Conservation (phyloP, 768 basidiomycete genomes). For the Mycena venus region DNA sequence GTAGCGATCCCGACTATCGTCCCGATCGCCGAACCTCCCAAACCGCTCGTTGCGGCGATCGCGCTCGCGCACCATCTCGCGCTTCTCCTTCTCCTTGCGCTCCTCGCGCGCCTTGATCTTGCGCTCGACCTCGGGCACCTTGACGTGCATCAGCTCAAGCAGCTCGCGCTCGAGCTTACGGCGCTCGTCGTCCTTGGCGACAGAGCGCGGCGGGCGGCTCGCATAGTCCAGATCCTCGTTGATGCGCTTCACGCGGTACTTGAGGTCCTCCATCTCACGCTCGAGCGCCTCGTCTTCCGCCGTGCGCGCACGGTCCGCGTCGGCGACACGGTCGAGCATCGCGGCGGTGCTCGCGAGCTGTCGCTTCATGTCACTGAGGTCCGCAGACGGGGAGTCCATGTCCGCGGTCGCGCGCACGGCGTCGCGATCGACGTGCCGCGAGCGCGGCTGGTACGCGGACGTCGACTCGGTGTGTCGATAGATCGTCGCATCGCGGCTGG, state of each 20-base stretch:
- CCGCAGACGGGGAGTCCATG: slow-evolving; percentile 70
- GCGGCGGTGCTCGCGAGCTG: slow-evolving; percentile 83
- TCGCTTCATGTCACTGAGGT: slow-evolving; percentile 90
- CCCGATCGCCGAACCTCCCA: slow-evolving; percentile 73
- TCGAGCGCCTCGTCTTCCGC: slow-evolving; percentile 93
- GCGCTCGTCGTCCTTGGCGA: slow-evolving; percentile 86
- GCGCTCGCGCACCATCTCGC: slow-evolving; percentile 83
- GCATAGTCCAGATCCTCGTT: slow-evolving; percentile 94
- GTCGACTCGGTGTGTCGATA: slow-evolving; percentile 86
- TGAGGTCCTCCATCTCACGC: slow-evolving; percentile 88
- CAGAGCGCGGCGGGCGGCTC: slow-evolving; percentile 77
- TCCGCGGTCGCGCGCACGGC: slow-evolving; percentile 83
- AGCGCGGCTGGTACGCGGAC: slow-evolving; percentile 81
- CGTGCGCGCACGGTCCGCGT: slow-evolving; percentile 71
- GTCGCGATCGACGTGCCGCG: slow-evolving; percentile 88
- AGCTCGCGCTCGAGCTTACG: slow-evolving; percentile 91
- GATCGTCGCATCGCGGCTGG: slow-evolving; percentile 87
- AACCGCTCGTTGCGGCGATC: slow-evolving; percentile 89
- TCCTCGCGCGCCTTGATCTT: slow-evolving; percentile 85
- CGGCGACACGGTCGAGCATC: slow-evolving; percentile 81
- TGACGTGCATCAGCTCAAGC: slow-evolving; percentile 87
- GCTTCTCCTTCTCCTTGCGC: slow-evolving; percentile 80
- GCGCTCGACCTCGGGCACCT: slow-evolving; percentile 91
- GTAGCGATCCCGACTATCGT: slow-evolving; percentile 55
- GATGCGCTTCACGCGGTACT: slow-evolving; percentile 86